Evolutionary conservation across 164 flowering plant species (phyloP).

Genomic region (Protea cynaroides): DNA sequence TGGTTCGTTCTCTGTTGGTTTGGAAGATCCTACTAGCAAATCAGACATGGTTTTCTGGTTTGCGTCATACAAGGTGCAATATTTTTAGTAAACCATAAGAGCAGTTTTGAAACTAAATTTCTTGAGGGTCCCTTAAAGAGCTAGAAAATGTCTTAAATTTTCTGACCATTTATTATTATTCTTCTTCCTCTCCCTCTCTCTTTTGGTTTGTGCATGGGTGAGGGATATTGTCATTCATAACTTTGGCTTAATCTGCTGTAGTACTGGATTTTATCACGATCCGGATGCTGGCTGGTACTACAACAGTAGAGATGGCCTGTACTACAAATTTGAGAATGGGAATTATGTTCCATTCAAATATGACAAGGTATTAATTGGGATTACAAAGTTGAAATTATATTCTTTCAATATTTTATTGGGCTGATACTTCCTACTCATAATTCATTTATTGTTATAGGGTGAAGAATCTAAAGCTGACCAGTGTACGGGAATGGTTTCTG

Average conservation of each 20-base stretch:
- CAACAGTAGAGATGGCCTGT: constrained; percentile 64
- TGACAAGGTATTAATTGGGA: constrained; percentile 26
- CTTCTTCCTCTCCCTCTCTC: background rate
- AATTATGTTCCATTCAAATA: constrained; percentile 59
- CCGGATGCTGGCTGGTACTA: constrained; percentile 89
- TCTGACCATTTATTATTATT: background rate
- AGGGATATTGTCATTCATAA: too few species aligned
- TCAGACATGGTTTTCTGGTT: too few species aligned
- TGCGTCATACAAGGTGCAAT: too few species aligned
- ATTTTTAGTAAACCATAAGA: too few species aligned
- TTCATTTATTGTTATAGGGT: constrained; percentile 14
- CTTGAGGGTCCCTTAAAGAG: background rate
- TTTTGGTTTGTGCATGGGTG: too few species aligned
- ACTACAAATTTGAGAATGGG: constrained; percentile 85
- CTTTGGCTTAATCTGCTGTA: constrained; percentile 25
- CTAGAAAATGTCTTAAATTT: background rate
- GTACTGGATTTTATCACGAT: constrained; percentile 91
- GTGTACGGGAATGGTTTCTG: constrained; percentile 9
- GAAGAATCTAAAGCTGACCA: constrained; percentile 17
- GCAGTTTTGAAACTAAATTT: too few species aligned
- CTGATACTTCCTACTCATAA: background rate
- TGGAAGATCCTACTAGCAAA: too few species aligned
- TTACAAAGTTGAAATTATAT: background rate
- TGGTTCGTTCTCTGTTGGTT: too few species aligned
- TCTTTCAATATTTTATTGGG: background rate